phyloP scores from a whole-genome alignment of 352 stramenopile species.

The Phytophthora niederhauseri region DNA sequence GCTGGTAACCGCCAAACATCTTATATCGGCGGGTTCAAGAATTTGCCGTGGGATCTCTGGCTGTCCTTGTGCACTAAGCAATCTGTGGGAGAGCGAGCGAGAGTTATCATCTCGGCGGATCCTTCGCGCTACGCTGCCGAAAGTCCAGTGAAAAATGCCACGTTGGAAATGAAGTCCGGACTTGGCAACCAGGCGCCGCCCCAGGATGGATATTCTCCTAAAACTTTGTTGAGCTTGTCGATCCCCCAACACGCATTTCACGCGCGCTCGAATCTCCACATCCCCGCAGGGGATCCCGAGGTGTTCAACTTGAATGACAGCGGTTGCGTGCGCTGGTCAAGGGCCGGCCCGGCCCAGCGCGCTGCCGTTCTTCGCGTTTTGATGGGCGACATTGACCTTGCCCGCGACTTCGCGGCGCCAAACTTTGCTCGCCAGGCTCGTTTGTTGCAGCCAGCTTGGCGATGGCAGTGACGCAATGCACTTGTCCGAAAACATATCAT shows the following conservation, averaged over 20 bases:
- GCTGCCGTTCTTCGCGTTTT: conserved; percentile 5
- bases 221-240: too few relatives aligned
- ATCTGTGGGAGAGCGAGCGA: not conserved
- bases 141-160: not conserved
- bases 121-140: not conserved
- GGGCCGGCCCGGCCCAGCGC: conserved; percentile 11
- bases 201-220: conserved; percentile 2
- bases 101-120: not conserved
- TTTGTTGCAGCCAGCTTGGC: not conserved
- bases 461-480: not conserved
- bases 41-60: not conserved
- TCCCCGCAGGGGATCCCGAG: not conserved
- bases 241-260: not conserved
- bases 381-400: conserved; percentile 7
- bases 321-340: not conserved
- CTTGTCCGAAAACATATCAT: conserved; percentile 3
- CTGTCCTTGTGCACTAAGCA: not conserved
- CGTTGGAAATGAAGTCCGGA: not conserved
- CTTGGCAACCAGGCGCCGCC: not conserved
- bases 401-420: not conserved
- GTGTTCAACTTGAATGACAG: conserved; percentile 19
- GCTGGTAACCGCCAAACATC: not conserved
- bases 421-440: not conserved
- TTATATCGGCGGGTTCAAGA: conserved; percentile 5
- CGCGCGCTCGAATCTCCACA: not conserved